Evolutionary conservation across 805 yeast genomes (phyloP).

Genomic region (Candida pseudofarinosa): DNA sequence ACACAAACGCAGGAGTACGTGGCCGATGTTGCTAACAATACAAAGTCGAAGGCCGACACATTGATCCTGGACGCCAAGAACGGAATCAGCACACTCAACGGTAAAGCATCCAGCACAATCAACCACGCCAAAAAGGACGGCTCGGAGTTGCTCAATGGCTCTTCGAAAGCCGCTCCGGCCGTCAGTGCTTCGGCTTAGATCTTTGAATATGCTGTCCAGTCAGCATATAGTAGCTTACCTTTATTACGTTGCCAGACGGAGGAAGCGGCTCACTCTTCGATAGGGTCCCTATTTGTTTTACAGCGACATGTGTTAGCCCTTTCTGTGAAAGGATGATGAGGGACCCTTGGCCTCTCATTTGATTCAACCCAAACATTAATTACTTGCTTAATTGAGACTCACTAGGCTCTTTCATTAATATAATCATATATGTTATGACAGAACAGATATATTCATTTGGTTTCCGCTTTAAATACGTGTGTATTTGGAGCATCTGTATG

Average conservation of each 20-base stretch:
- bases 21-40: slow-evolving; percentile 29
- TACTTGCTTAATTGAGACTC: background rate
- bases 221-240: no score
- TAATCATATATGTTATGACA: background rate
- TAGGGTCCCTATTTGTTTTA: no score
- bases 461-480: background rate
- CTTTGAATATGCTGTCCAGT: background rate
- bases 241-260: no score
- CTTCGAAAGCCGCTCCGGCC: slow-evolving; percentile 8
- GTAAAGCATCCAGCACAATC: slow-evolving; percentile 4
- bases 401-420: background rate
- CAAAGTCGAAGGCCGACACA: slow-evolving; percentile 32
- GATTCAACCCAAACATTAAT: background rate
- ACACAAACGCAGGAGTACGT: slow-evolving; percentile 37
- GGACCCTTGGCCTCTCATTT: background rate
- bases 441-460: background rate
- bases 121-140: slow-evolving; percentile 9
- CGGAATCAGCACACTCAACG: slow-evolving; percentile 8
- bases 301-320: no score
- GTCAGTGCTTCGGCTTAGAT: slow-evolving; percentile 23
- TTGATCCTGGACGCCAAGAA: slow-evolving; percentile 21
- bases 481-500: background rate
- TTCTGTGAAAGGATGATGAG: no score
- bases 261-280: no score
- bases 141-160: slow-evolving; percentile 9